Conservation (phyloP, 768 basidiomycete species). For the Obba rivulosa region DNA sequence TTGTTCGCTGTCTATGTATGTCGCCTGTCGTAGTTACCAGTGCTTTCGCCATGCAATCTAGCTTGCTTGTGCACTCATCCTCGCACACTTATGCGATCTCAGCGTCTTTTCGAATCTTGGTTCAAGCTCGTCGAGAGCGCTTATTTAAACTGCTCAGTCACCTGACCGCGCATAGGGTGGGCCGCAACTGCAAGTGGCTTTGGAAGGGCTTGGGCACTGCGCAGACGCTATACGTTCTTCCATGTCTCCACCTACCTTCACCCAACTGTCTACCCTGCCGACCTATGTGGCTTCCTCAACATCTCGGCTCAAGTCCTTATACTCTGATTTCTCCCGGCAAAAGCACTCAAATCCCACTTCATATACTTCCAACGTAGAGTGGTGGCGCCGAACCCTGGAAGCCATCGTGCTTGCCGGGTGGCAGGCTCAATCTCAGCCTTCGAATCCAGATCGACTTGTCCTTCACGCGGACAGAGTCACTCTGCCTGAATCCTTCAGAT, state of each 20-base stretch:
- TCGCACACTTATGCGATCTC: no score
- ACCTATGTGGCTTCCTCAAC: slow-evolving; percentile 44
- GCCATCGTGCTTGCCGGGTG: slow-evolving; percentile 53
- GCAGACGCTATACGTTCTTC: background rate
- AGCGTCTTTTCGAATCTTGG: no score
- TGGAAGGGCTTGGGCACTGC: background rate
- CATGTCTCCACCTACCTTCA: slow-evolving; percentile 14
- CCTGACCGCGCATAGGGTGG: background rate
- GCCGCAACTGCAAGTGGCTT: background rate
- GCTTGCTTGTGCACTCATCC: no score
- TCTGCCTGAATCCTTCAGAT: slow-evolving; percentile 55
- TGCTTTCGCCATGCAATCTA: no score
- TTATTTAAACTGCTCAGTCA: background rate
- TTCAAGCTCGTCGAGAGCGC: no score
- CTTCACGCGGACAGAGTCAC: slow-evolving; percentile 45
- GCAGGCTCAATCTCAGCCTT: slow-evolving; percentile 10
- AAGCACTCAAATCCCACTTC: slow-evolving; percentile 80
- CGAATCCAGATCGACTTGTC: slow-evolving; percentile 45
- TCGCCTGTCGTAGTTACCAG: no score
- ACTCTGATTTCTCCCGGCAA: slow-evolving; percentile 83
- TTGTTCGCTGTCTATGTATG: no score
- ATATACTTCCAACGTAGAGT: slow-evolving; percentile 74
- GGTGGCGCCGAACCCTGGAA: slow-evolving; percentile 78
- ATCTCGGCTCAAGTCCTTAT: slow-evolving; percentile 68
- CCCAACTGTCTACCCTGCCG: slow-evolving; percentile 28